Evolutionary conservation across 345 rosid genomes (phyloP).

Genomic region (Eutrema japonicum): DNA sequence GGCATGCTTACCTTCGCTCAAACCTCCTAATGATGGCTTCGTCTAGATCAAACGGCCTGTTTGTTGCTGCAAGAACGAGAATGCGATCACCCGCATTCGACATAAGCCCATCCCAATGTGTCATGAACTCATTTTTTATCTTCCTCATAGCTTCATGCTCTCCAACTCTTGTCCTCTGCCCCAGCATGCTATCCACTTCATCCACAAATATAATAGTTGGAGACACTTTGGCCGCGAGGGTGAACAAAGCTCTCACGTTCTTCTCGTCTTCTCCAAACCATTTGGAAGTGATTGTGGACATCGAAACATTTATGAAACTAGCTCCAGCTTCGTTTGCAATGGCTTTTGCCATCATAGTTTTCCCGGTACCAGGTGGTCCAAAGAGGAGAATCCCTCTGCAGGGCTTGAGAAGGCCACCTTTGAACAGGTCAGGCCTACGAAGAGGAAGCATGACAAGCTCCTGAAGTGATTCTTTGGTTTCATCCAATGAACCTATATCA

Average conservation of each 20-base stretch:
- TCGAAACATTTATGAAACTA: conserved; percentile 96
- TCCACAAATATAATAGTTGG: conserved; percentile 97
- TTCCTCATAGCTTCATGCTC: conserved; percentile 99
- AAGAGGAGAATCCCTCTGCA: conserved; percentile 96
- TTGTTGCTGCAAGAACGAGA: conserved; percentile 99
- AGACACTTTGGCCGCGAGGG: conserved; percentile 93
- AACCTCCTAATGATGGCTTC: conserved; percentile 99
- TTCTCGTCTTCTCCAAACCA: conserved; percentile 99
- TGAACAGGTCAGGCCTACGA: conserved; percentile 95
- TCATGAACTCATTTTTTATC: conserved; percentile 97
- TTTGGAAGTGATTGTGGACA: conserved; percentile 99
- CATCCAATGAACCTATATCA: conserved; percentile 94
- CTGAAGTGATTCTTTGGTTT: conserved; percentile 92
- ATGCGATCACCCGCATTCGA: conserved; percentile 76
- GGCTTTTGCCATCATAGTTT: conserved; percentile 99
- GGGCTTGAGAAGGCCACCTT: conserved; percentile 96
- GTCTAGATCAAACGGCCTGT: conserved; percentile 98
- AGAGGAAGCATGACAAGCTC: conserved; percentile 99
- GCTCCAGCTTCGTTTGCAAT: conserved; percentile 99
- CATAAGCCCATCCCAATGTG: conserved; percentile 98
- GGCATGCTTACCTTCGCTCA: conserved; percentile 72
- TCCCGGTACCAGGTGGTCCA: conserved; percentile 99
- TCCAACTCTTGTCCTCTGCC: conserved; percentile 92
- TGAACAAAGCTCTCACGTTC: conserved; percentile 90
- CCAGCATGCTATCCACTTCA: conserved; percentile 99